These are phyloP conservation scores for Magnolia officinalis DNA, from an alignment of 164 flowering plant genomes.

Conservation along the genomic window DNA sequence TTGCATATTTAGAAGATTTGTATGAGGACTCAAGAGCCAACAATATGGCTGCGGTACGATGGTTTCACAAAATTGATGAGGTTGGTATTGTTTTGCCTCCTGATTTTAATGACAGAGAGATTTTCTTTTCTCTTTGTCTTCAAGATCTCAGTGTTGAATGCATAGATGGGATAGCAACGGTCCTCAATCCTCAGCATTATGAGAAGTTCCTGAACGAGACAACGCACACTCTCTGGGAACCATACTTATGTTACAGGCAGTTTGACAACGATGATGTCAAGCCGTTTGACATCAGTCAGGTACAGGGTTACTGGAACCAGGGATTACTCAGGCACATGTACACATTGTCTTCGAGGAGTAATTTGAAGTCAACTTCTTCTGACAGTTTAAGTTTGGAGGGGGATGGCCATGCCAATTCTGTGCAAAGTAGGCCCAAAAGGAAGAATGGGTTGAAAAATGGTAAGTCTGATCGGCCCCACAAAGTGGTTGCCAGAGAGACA, in stretches of 20 bases:
- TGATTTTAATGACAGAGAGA: conserved; percentile 77
- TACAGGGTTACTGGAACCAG: conserved; percentile 84
- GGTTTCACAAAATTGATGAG: conserved; percentile 98
- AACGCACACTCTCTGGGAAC: conserved; percentile 31
- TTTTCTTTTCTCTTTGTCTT: conserved; percentile 92
- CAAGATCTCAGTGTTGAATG: conserved; percentile 95
- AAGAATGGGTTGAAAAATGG: conserved; percentile 29
- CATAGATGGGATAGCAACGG: conserved; percentile 86
- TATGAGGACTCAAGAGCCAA: conserved; percentile 76
- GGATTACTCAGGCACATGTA: conserved; percentile 43
- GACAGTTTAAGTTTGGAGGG: conserved; percentile 16
- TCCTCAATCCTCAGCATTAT: conserved; percentile 75
- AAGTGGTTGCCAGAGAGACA: conserved; percentile 10
- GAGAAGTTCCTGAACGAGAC: conserved; percentile 49
- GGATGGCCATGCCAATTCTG: conserved; percentile 10
- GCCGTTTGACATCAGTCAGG: conserved; percentile 64
- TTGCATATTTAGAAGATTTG: conserved; percentile 85
- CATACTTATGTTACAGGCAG: conserved; percentile 56
- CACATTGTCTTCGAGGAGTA: conserved; percentile 14
- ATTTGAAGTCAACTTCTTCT: conserved; percentile 9
- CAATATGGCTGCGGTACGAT: conserved; percentile 87
- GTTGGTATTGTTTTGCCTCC: conserved; percentile 76
- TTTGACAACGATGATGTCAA: conserved; percentile 64
- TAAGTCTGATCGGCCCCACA: conserved; percentile 10
- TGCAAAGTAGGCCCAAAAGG: conserved; percentile 36